Evolutionary conservation across 208 protist species (phyloP), one percentile per base, ranked within the genome.

Genomic region (Borovskyia barvae): DNA sequence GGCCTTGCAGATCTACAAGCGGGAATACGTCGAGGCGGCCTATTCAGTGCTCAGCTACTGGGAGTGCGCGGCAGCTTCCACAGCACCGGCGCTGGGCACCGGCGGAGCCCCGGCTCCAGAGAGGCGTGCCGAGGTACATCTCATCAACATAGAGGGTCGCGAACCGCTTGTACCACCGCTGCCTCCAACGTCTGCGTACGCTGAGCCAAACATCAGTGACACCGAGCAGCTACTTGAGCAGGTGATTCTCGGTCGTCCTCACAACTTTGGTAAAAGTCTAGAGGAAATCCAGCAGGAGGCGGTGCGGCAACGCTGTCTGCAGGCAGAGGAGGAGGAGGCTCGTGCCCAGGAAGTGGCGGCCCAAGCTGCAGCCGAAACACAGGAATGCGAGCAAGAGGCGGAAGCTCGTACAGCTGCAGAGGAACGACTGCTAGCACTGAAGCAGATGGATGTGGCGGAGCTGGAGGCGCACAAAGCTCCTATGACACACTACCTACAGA

Each of bases 201-300:
- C 72, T 25, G 61, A 75, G 32, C 36, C 46, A 6, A 65, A 68
- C 15, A 37, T 67, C 4, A 72, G 51, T 32, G 45, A 58, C 37
- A 66, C 82, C 35, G 79, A 87, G 68, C 22, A 76, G 26, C 45
- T 68, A 15, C 59, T 87, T n/a, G 70, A 66, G 35, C 47, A 89
- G 40, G 53, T 85, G 9, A 74, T 87, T 24, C 49, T 97, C 29
- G 95, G 95, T 5, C 54, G 22, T 0, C 80, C 93, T 17, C 92
- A 87, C 64, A 97, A 97, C 62, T 94, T 97, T 61, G 95, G 93
- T 36, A 80, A 87, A 29, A 87, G 88, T 11, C 84, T 91, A 17
- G 66, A 86, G 48, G 77, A 97, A 68, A 15, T 83, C 17, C 80
- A 86, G 63, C 75, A 72, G 14, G 86, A 94, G 50, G 69, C 77